Evolutionary conservation across 2,329 filamentous ascomycete genomes (phyloP).

Genomic region (Clarireedia homoeocarpa): DNA sequence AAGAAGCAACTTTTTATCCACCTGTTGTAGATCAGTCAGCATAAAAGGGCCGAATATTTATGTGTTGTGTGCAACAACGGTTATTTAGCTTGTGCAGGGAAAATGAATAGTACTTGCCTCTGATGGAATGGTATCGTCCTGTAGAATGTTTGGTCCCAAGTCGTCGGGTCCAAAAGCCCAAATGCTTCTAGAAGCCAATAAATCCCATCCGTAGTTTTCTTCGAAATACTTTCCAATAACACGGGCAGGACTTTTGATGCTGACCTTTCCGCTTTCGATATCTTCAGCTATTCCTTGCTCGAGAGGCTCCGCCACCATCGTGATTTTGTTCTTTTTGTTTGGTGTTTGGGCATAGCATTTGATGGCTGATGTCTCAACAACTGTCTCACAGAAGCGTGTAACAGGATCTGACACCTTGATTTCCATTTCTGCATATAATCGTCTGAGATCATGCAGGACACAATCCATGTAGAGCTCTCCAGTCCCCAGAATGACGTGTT

Average conservation of each 20-base stretch:
- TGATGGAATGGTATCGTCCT: constrained; percentile 90
- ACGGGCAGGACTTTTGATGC: constrained; percentile 84
- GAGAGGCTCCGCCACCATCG: constrained; percentile 93
- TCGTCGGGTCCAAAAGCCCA: constrained; percentile 99
- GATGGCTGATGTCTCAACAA: constrained; percentile 92
- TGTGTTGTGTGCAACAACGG: neutral
- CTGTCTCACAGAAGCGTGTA: constrained; percentile 94
- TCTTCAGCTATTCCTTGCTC: constrained; percentile 93
- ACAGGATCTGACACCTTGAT: constrained; percentile 98
- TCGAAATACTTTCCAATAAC: constrained; percentile 97
- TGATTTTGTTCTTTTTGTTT: constrained; percentile 99
- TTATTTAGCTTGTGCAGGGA: constrained; percentile 1
- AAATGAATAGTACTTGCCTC: constrained; percentile 47
- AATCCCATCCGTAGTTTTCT: constrained; percentile 94
- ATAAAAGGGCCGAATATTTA: constrained; percentile 21
- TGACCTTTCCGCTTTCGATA: constrained; percentile 84
- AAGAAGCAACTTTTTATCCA: constrained; percentile 84
- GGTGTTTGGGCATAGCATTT: constrained; percentile 97
- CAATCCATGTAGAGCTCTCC: constrained; percentile 99
- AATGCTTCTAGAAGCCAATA: constrained; percentile 87
- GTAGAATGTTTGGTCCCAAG: constrained; percentile 86
- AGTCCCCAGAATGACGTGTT: constrained; percentile 90
- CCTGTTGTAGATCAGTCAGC: constrained; percentile 37
- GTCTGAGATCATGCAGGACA: constrained; percentile 86
- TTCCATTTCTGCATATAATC: constrained; percentile 97